phyloP scores from a whole-genome alignment of 306 rosid genomes.

The Lathyrus sativus region DNA sequence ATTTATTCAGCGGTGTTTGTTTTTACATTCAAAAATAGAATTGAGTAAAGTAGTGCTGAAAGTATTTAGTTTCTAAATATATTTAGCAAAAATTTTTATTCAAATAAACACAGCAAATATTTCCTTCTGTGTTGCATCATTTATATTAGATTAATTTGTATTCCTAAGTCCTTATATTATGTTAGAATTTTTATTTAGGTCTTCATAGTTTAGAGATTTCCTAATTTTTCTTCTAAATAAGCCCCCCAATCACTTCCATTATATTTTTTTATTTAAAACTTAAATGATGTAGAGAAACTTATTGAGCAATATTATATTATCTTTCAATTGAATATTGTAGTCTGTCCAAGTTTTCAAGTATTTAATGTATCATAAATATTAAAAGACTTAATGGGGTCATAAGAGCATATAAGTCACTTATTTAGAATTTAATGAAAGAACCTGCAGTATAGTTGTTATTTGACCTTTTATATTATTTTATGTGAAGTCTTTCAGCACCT shows the following conservation, averaged over 20 bases:
- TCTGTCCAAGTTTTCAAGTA: background rate
- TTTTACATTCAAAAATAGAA: background rate
- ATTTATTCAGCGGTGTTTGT: background rate
- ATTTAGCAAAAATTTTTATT: background rate
- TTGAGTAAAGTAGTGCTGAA: conserved; percentile 10
- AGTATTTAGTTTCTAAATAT: conserved; percentile 16
- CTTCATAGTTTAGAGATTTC: background rate
- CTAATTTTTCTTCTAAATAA: background rate
- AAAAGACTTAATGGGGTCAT: background rate
- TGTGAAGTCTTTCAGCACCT: conserved; percentile 1
- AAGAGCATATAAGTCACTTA: background rate
- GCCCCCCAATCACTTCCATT: background rate
- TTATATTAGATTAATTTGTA: conserved; percentile 2
- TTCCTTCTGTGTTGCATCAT: background rate
- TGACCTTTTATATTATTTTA: background rate
- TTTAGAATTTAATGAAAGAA: conserved; percentile 6
- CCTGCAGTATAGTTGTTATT: background rate
- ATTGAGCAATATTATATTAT: background rate
- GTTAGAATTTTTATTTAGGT: background rate
- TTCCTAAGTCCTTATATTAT: background rate
- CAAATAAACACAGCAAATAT: background rate
- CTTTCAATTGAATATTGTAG: background rate
- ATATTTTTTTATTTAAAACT: background rate
- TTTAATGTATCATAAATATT: background rate
- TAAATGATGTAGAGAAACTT: background rate